Percentiles rank a stretch among this genome's conserved stretches.
Conservation (phyloP, 192 early-diverging fungal genomes). For the Dispira parvispora region DNA sequence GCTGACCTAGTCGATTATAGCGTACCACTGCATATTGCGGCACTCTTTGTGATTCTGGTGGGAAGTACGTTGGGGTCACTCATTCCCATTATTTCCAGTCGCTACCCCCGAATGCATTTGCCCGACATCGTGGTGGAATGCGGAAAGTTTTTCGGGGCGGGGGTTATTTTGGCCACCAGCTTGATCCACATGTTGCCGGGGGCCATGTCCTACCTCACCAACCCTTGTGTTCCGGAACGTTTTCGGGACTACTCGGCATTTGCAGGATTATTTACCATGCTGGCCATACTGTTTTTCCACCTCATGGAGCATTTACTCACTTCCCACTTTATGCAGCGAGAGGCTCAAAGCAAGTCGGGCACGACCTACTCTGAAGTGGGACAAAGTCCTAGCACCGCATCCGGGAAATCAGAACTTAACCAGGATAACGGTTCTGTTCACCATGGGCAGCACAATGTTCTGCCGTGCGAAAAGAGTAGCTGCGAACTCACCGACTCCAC, state of each 20-base stretch:
- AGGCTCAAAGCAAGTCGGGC: conserved; percentile 14
- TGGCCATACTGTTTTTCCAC: conserved; percentile 45
- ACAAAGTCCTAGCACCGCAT: background rate
- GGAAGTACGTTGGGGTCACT: conserved; percentile 31
- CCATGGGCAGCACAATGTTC: background rate
- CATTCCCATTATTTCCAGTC: conserved; percentile 29
- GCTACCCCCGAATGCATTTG: conserved; percentile 17
- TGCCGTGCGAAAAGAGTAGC: background rate
- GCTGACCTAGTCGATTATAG: background rate
- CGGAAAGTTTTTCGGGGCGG: conserved; percentile 42
- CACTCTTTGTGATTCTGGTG: conserved; percentile 35
- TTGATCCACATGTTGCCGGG: conserved; percentile 62
- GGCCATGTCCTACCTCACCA: conserved; percentile 33
- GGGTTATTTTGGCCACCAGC: conserved; percentile 55
- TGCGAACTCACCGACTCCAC: background rate
- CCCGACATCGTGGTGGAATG: conserved; percentile 20
- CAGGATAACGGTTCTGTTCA: background rate
- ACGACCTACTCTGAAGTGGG: background rate
- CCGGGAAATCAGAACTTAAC: too few species aligned
- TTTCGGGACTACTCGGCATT: conserved; percentile 34
- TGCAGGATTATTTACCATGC: conserved; percentile 40
- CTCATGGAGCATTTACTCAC: conserved; percentile 38
- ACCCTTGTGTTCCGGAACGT: conserved; percentile 31
- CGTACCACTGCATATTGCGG: conserved; percentile 27
- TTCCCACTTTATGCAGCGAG: conserved; percentile 15